phyloP scores from a whole-genome alignment of 164 flowering plant genomes.

The Cinnamomum micranthum region DNA sequence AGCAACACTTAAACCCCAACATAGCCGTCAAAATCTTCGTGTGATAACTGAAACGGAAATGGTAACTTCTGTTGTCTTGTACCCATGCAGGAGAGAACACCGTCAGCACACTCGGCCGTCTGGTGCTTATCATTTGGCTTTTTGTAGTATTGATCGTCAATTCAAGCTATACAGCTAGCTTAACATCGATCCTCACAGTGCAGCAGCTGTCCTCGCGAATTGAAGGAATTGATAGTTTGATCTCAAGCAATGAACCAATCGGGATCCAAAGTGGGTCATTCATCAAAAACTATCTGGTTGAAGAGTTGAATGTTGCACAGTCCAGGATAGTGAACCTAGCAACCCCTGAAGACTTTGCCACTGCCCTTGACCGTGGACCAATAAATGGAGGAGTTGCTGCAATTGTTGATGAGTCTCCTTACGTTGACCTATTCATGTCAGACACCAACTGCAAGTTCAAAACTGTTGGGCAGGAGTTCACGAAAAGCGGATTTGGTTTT shows the following conservation, averaged over 20 bases:
- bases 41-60: too few relatives aligned
- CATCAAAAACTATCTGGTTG: conserved; percentile 57
- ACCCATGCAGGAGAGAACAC: conserved; percentile 73
- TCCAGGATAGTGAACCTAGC: conserved; percentile 49
- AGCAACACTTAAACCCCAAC: too few relatives aligned
- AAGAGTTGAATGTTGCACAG: conserved; percentile 62
- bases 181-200: conserved; percentile 94
- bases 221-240: conserved; percentile 71
- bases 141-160: conserved; percentile 87
- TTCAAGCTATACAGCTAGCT: conserved; percentile 95
- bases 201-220: conserved; percentile 73
- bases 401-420: conserved; percentile 91
- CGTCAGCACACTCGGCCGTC: conserved; percentile 75
- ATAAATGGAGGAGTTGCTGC: conserved; percentile 75
- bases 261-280: conserved; percentile 89
- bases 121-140: conserved; percentile 82
- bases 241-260: conserved; percentile 54
- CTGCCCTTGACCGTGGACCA: conserved; percentile 60
- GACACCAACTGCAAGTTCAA: conserved; percentile 46
- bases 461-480: conserved; percentile 82
- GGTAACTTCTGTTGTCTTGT: too few relatives aligned
- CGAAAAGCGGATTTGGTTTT: conserved; percentile 94
- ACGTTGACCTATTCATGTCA: conserved; percentile 65
- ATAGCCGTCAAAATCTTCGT: too few relatives aligned
- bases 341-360: conserved; percentile 37